These are phyloP conservation scores for Claviceps digitariae DNA, from an alignment of 2,329 filamentous ascomycete genomes.

Conservation along the genomic window DNA sequence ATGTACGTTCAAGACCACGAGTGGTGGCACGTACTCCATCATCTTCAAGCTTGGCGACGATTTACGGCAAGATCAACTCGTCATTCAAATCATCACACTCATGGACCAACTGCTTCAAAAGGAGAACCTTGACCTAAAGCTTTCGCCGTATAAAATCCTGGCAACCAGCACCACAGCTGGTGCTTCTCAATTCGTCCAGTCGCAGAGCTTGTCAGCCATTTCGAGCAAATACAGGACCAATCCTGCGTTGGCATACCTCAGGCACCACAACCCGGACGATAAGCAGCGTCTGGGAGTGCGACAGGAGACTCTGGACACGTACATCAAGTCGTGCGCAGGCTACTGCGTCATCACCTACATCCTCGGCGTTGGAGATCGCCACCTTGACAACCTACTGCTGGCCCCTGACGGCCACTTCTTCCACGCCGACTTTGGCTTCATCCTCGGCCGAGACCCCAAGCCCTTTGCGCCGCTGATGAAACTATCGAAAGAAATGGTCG, in stretches of 20 bases:
- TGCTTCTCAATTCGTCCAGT: constrained; percentile 86
- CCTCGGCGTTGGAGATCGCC: constrained; percentile 86
- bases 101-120: constrained; percentile 95
- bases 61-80: constrained; percentile 87
- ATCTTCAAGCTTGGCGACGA: constrained; percentile 98
- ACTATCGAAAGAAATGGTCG: constrained; percentile 93
- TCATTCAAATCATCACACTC: constrained; percentile 91
- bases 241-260: constrained; percentile 68
- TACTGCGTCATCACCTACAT: constrained; percentile 99
- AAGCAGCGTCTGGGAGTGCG: constrained; percentile 71
- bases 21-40: constrained; percentile 70
- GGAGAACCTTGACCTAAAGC: constrained; percentile 88
- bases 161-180: constrained; percentile 83
- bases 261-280: constrained; percentile 78
- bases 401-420: constrained; percentile 90
- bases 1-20: constrained; percentile 73
- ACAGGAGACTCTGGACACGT: constrained; percentile 87
- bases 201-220: constrained; percentile 70
- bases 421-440: constrained; percentile 97
- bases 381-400: constrained; percentile 88
- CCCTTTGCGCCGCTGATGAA: constrained; percentile 97
- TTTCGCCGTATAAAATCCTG: constrained; percentile 92
- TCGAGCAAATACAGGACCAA: constrained; percentile 66
- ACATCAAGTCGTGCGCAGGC: constrained; percentile 88
- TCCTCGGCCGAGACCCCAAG: constrained; percentile 91